These are phyloP conservation scores for Colletotrichum horii DNA, from an alignment of 2,329 filamentous ascomycete species.

Conservation along the genomic window DNA sequence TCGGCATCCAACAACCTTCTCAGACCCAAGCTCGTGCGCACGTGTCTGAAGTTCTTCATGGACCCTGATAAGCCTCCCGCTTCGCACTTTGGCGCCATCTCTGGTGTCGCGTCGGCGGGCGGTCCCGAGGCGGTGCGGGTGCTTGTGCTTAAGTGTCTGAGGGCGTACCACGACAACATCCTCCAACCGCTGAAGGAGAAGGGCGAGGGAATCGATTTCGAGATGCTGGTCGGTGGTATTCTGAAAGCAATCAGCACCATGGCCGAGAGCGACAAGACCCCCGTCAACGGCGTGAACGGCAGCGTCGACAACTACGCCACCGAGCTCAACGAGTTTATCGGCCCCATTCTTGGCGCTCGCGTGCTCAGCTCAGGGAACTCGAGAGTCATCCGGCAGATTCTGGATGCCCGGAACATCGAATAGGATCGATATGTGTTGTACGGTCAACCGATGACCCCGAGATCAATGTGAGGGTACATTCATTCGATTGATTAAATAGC, in stretches of 20 bases:
- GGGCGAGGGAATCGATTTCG: conserved; percentile 56
- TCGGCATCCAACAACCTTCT: conserved; percentile 80
- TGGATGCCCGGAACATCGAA: conserved; percentile 61
- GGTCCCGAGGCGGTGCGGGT: conserved; percentile 65
- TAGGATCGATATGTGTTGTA: conserved; percentile 29
- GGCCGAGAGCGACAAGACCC: conserved; percentile 27
- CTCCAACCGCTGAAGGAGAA: conserved; percentile 59
- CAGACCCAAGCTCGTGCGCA: conserved; percentile 87
- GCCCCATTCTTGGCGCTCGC: conserved; percentile 56
- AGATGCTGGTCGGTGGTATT: conserved; percentile 62
- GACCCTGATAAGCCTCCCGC: conserved; percentile 83
- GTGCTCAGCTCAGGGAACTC: conserved; percentile 52
- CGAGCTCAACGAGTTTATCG: conserved; percentile 60
- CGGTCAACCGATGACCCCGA: background rate
- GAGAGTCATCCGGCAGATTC: conserved; percentile 52
- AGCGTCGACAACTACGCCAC: conserved; percentile 40
- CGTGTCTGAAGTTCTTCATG: conserved; percentile 89
- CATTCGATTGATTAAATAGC: conserved; percentile 22
- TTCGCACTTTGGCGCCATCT: conserved; percentile 87
- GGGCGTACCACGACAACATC: conserved; percentile 57
- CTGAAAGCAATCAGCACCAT: conserved; percentile 57
- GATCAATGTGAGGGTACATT: background rate
- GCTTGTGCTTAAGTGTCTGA: conserved; percentile 60
- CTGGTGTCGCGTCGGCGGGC: conserved; percentile 79
- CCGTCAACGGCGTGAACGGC: conserved; percentile 21